phyloP scores from a whole-genome alignment of 2,329 filamentous ascomycete species.

The Botrytis porri region DNA sequence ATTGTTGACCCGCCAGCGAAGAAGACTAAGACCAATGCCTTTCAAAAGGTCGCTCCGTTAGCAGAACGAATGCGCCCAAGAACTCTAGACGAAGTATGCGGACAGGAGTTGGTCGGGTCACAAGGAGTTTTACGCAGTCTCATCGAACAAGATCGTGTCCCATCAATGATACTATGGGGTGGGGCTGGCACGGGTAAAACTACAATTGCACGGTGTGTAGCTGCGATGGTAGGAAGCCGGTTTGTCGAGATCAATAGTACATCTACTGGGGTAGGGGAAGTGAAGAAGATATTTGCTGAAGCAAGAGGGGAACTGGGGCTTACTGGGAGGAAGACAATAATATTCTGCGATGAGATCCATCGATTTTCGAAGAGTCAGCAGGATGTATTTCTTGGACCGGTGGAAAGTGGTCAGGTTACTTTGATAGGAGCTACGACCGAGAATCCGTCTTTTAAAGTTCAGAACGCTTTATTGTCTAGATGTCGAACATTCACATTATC shows the following conservation, averaged over 20 bases:
- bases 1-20: slow-evolving; percentile 47
- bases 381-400: slow-evolving; percentile 89
- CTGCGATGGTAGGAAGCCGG: slow-evolving; percentile 73
- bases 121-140: slow-evolving; percentile 80
- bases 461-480: slow-evolving; percentile 79
- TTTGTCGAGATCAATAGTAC: slow-evolving; percentile 98
- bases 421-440: slow-evolving; percentile 95
- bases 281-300: slow-evolving; percentile 87
- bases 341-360: slow-evolving; percentile 84
- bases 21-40: slow-evolving; percentile 61
- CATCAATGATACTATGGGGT: slow-evolving; percentile 95
- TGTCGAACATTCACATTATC: slow-evolving; percentile 87
- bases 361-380: slow-evolving; percentile 76
- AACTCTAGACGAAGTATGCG: slow-evolving; percentile 80
- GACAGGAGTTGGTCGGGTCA: slow-evolving; percentile 85
- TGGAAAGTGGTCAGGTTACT: slow-evolving; percentile 86
- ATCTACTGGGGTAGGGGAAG: slow-evolving; percentile 80
- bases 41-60: slow-evolving; percentile 72
- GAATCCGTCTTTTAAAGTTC: slow-evolving; percentile 92
- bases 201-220: slow-evolving; percentile 88
- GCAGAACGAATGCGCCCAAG: slow-evolving; percentile 91
- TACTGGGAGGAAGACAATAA: slow-evolving; percentile 86
- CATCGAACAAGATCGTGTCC: slow-evolving; percentile 81
- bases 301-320: slow-evolving; percentile 75
- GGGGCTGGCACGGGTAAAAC: slow-evolving; percentile 80